Evolutionary conservation across 768 basidiomycete genomes (phyloP), one percentile per base, ranked within the genome.

Genomic region (Dacryopinax spathularia): DNA sequence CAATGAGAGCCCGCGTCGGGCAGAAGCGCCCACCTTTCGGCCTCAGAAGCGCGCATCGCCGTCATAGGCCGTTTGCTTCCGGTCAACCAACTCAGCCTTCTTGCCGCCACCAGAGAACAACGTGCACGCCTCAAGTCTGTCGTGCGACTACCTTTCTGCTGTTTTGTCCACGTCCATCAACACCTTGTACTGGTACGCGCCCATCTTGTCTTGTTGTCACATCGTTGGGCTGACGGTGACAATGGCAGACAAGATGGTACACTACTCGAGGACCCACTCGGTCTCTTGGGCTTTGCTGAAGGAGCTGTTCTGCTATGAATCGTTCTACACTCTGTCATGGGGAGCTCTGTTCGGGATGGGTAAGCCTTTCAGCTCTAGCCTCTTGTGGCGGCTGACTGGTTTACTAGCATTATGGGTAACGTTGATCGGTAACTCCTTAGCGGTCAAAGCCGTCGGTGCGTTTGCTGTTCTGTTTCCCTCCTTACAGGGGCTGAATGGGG

Each of bases 21-120:
- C 25, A 56, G 48, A 56, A 56, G 48, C 48, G 48, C 48, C 48
- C 48, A 29, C 3, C 5, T 15, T 56, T 29, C 48, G 31, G 48
- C 39, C 39, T 56, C 48, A 56, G 48, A 56, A 56, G 48, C 48
- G 48, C 48, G 48, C 48, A 56, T 56, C 13, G 25, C 29, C 48
- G 29, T 56, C 48, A 56, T 56, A 22, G n/a, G 18, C 25, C 48
- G 20, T 27, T 15, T 56, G 48, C 48, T 56, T 56, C 48, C 48
- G 48, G 25, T 41, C 39, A 18, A 22, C 43, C 9, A 56, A 25
- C 29, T 56, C 48, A 20, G 25, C 48, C 4, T 41, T 22, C 39
- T 41, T 41, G 18, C 22, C 31, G n/a, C n/a, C n/a, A n/a, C n/a
- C n/a, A n/a, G n/a, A n/a, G 13, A 56, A 56, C 48, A 56, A 56